Conservation (phyloP, 148 eudicot genomes). For the Fagopyrum tataricum region DNA sequence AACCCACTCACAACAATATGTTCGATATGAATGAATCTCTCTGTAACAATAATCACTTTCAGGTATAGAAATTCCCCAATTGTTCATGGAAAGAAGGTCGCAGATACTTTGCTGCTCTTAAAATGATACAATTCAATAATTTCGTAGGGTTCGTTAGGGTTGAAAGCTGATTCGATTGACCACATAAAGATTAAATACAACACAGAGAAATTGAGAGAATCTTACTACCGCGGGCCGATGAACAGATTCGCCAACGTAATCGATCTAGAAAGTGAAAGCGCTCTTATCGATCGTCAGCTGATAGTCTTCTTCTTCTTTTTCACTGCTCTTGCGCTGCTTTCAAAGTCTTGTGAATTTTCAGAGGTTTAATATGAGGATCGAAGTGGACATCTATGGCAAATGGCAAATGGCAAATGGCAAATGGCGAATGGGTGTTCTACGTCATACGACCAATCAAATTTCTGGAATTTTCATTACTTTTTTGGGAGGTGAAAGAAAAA, state of each 20-base stretch:
- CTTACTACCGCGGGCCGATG: not conserved
- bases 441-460: conserved; percentile 8
- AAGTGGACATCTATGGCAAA: not conserved
- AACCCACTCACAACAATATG: not conserved
- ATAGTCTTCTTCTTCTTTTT: not conserved
- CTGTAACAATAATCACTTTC: not conserved
- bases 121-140: not conserved
- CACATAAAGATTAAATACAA: not conserved
- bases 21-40: not conserved
- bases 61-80: not conserved
- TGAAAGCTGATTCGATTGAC: not conserved
- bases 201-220: conserved; percentile 1
- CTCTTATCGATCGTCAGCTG: not conserved
- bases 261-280: not conserved
- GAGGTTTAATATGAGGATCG: not conserved
- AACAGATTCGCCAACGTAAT: not conserved
- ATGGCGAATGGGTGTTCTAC: not conserved
- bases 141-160: not conserved
- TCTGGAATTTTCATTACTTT: not conserved
- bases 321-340: not conserved
- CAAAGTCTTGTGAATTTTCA: not conserved
- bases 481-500: not conserved
- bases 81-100: not conserved
- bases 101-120: not conserved
- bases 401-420: not conserved